phyloP scores from a whole-genome alignment of 108 stramenopile species.

The Cyclotella atomus region DNA sequence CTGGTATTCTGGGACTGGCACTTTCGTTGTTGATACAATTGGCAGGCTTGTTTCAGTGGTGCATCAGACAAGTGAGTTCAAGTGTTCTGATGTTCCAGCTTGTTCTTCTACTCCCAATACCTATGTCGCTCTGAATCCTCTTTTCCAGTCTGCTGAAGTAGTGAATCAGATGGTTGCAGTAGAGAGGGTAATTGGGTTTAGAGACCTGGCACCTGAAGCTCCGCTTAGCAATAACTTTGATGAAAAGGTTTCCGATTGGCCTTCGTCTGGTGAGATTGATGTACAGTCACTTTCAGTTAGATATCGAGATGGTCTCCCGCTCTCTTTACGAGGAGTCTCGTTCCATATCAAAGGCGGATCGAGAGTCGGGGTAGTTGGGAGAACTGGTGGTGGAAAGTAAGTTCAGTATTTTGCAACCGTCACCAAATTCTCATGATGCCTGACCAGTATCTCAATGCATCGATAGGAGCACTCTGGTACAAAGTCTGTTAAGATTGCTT shows the following conservation, averaged over 20 bases:
- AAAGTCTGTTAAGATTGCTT: constrained; percentile 77
- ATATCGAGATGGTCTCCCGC: constrained; percentile 80
- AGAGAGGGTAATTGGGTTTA: constrained; percentile 77
- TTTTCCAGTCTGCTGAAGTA: constrained; percentile 72
- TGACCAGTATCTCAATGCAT: too few species aligned
- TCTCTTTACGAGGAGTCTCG: constrained; percentile 65
- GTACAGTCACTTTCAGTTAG: constrained; percentile 66
- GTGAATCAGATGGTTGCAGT: constrained; percentile 94
- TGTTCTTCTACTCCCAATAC: too few species aligned
- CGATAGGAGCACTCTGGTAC: constrained; percentile 71
- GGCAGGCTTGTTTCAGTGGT: constrained; percentile 77
- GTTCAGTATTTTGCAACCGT: too few species aligned
- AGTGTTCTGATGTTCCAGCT: background rate
- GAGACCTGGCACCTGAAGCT: constrained; percentile 74
- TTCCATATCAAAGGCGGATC: constrained; percentile 73
- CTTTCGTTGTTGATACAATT: constrained; percentile 76
- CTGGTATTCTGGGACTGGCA: constrained; percentile 79
- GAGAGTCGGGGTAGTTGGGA: constrained; percentile 82
- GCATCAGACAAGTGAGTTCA: constrained; percentile 57
- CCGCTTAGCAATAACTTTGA: constrained; percentile 61
- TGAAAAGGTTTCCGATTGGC: constrained; percentile 66
- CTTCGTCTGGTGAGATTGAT: constrained; percentile 67
- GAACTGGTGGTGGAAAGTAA: constrained; percentile 67
- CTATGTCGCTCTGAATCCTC: too few species aligned
- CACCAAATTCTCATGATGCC: too few species aligned